These are phyloP conservation scores for Begonia fuchsioides DNA, from an alignment of 306 rosid species.

Conservation along the genomic window DNA sequence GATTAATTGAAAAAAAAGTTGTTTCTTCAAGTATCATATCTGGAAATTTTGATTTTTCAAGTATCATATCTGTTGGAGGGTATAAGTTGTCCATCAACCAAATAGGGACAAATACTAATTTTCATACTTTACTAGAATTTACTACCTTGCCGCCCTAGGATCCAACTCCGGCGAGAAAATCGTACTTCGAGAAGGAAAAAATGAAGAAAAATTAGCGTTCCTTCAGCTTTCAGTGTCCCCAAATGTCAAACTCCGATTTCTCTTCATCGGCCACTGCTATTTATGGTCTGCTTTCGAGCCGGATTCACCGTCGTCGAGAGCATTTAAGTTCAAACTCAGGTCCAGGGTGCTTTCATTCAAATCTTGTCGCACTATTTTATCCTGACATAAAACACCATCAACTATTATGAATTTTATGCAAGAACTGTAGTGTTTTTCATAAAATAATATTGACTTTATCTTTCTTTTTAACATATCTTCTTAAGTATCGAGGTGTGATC, in stretches of 20 bases:
- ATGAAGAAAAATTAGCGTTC: background rate
- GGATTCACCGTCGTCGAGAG: slow-evolving; percentile 40
- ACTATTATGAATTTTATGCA: too few relatives aligned
- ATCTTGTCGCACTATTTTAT: slow-evolving; percentile 69
- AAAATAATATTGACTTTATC: too few relatives aligned
- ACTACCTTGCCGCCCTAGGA: too few relatives aligned
- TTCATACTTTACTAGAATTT: background rate
- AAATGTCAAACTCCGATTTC: background rate
- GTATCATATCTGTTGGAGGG: too few relatives aligned
- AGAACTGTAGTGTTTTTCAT: too few relatives aligned
- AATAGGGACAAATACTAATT: background rate
- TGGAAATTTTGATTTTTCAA: too few relatives aligned
- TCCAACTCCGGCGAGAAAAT: background rate
- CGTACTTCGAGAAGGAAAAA: background rate
- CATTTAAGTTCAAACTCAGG: slow-evolving; percentile 77
- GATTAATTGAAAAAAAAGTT: too few relatives aligned
- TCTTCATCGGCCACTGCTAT: background rate
- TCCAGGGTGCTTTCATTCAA: slow-evolving; percentile 87
- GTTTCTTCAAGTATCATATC: too few relatives aligned
- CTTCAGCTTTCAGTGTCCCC: background rate
- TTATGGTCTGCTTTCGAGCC: slow-evolving; percentile 34
- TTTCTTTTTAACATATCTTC: too few relatives aligned
- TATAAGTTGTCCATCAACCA: background rate
- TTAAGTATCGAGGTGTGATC: too few relatives aligned
- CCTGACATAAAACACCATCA: slow-evolving; percentile 16